Base-by-base conservation (phyloP, 2,329 filamentous ascomycete genomes). In the Ceratocystiopsis brevicomis region DNA sequence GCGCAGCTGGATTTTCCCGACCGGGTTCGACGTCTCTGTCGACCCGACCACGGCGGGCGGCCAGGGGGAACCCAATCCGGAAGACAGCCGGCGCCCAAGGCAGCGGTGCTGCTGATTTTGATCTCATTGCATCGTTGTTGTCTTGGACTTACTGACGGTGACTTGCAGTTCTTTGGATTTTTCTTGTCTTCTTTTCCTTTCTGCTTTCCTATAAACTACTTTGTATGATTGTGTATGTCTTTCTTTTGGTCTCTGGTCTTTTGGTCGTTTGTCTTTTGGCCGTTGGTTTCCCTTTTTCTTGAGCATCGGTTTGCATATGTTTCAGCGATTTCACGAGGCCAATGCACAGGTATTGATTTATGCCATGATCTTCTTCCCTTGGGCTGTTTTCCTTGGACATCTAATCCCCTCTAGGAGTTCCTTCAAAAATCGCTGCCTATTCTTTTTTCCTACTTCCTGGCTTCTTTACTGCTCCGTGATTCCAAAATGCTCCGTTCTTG, bases 1-100 rank as follows among this genome's bases (percentile, higher is more conserved):
- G 36, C 58, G 71, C 38, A 75, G 71, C 54, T 76, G 72, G 72
- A 54, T 75, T 19, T 74, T 76, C 50, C 66, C 68, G 1, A 68
- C 69, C 0, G 60, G 56, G 1, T 73, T 74, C 1, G 62, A 66
- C 12, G 59, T 73, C 5, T 64, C 66, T 3, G 56, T 71, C 25
- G 68, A 67, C 44, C 63, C 62, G 36, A 58, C 57, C 9, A 59
- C 56, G 4, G 50, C 46, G 2, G 48, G 44, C 3, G 42, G 41
- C 6, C n/a, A 21, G 2, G 44, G 40, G n/a, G 45, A 47, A 2
- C 37, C 36, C 25, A 30, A 2, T 11, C 5, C 25, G 2, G 25
- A 30, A 8, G 25, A 30, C 25, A 10, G 2, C 25, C 25, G 25
- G 8, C 25, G 10, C 6, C 25, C 25, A 30, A 30, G 48, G 13